Evolutionary conservation across 192 early-diverging fungal genomes (phyloP).

Genomic region (Backusella sp.): DNA sequence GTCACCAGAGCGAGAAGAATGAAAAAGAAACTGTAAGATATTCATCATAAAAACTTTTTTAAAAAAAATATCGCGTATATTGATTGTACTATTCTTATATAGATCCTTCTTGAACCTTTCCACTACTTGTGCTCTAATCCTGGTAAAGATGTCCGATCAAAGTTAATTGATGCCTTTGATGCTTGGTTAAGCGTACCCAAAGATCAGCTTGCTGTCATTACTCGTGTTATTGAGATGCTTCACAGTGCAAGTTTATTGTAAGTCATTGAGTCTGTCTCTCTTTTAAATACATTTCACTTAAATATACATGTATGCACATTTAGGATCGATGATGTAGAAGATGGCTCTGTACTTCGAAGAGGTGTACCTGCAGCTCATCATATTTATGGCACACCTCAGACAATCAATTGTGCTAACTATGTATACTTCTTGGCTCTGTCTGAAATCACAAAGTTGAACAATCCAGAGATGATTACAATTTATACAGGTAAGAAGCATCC

Average conservation of each 20-base stretch:
- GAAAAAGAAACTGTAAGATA: not conserved
- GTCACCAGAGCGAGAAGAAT: not conserved
- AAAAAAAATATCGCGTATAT: not conserved
- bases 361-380: constrained; percentile 94
- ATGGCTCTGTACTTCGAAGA: constrained; percentile 84
- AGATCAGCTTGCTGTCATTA: constrained; percentile 69
- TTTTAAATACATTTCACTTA: not conserved
- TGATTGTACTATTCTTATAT: not conserved
- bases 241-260: constrained; percentile 93
- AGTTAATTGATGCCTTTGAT: constrained; percentile 92
- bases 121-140: constrained; percentile 81
- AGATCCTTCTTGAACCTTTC: constrained; percentile 92
- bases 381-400: constrained; percentile 88
- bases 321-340: constrained; percentile 97
- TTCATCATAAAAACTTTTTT: not conserved
- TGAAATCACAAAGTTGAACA: constrained; percentile 66
- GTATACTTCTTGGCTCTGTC: constrained; percentile 93
- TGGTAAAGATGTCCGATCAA: constrained; percentile 92
- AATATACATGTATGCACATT: constrained; percentile 24
- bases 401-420: constrained; percentile 97
- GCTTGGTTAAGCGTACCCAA: constrained; percentile 81
- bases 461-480: constrained; percentile 71
- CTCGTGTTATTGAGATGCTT: constrained; percentile 87
- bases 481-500: constrained; percentile 60
- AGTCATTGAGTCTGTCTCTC: not conserved